phyloP scores from a whole-genome alignment of 2,329 filamentous ascomycete genomes.

The Penicillium sp. region DNA sequence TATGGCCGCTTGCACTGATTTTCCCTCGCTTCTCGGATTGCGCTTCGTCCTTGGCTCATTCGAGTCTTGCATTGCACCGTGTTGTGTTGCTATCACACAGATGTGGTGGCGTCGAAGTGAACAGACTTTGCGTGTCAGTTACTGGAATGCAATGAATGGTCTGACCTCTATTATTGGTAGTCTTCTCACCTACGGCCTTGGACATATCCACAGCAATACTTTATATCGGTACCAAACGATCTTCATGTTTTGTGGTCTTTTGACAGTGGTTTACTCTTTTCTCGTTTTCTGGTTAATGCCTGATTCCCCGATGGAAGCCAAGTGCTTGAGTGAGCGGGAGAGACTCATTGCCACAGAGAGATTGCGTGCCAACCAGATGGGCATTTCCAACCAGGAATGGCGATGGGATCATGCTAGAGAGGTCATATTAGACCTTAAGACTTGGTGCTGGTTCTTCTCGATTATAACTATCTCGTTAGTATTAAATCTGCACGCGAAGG shows the following conservation, averaged over 20 bases:
- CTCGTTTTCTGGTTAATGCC: slow-evolving; percentile 51
- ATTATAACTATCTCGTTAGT: slow-evolving; percentile 25
- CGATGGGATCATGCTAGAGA: slow-evolving; percentile 48
- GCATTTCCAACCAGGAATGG: slow-evolving; percentile 53
- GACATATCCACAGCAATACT: slow-evolving; percentile 52
- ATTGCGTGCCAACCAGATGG: slow-evolving; percentile 55
- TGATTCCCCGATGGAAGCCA: slow-evolving; percentile 51
- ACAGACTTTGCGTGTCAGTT: slow-evolving; percentile 56
- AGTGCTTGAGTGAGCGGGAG: slow-evolving; percentile 37
- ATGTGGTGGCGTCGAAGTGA: slow-evolving; percentile 63
- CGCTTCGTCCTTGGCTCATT: slow-evolving; percentile 47
- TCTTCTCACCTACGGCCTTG: slow-evolving; percentile 58
- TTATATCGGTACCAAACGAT: slow-evolving; percentile 47
- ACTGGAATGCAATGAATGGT: slow-evolving; percentile 63
- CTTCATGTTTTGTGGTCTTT: slow-evolving; percentile 54
- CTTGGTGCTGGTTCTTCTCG: slow-evolving; percentile 36
- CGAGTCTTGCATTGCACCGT: slow-evolving; percentile 41
- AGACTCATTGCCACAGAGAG: slow-evolving; percentile 51
- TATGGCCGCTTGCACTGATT: slow-evolving; percentile 53
- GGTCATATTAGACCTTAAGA: slow-evolving; percentile 32
- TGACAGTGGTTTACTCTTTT: slow-evolving; percentile 50
- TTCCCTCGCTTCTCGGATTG: slow-evolving; percentile 46
- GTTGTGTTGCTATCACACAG: slow-evolving; percentile 57
- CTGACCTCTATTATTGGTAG: slow-evolving; percentile 57
- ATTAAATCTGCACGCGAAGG: too few species aligned